Evolutionary conservation across 2,329 filamentous ascomycete species (phyloP).

Genomic region (Hypoxylon sp.): DNA sequence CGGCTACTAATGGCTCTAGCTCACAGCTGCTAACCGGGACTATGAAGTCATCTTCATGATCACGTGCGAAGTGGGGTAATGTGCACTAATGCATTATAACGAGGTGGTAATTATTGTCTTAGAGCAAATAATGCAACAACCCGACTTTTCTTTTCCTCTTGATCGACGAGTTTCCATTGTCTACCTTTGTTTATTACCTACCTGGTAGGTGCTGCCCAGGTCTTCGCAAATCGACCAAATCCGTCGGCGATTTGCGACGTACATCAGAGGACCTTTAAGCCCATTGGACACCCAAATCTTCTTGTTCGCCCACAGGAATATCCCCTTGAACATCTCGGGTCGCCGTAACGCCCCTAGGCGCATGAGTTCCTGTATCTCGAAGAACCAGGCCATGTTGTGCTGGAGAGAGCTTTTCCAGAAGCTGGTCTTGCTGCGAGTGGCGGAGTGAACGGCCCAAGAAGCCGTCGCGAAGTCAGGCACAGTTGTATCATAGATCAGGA

Average conservation of each 20-base stretch:
- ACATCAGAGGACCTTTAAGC: conserved; percentile 3
- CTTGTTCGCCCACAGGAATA: conserved; percentile 23
- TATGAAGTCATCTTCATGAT: conserved; percentile 34
- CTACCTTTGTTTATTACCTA: background rate
- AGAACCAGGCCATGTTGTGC: conserved; percentile 21
- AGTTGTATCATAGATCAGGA: background rate
- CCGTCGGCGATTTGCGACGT: conserved; percentile 29
- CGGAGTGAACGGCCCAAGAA: conserved; percentile 19
- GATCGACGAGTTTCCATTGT: background rate
- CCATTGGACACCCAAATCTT: background rate
- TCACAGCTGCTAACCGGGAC: conserved; percentile 8
- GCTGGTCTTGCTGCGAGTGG: background rate
- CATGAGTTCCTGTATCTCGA: conserved; percentile 16
- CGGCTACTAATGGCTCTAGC: conserved; percentile 32
- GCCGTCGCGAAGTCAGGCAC: conserved; percentile 3
- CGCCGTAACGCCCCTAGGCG: conserved; percentile 1
- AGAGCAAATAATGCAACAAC: conserved; percentile 4
- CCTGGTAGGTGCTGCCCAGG: conserved; percentile 2
- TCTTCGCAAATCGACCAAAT: conserved; percentile 16
- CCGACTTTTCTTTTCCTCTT: background rate
- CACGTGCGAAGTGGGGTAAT: conserved; percentile 18
- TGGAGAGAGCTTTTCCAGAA: conserved; percentile 21
- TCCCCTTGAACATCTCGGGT: conserved; percentile 2
- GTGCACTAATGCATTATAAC: conserved; percentile 10
- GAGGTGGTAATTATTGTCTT: background rate